phyloP scores from a whole-genome alignment of 306 rosid species.

The Lathyrus tuberosus region DNA sequence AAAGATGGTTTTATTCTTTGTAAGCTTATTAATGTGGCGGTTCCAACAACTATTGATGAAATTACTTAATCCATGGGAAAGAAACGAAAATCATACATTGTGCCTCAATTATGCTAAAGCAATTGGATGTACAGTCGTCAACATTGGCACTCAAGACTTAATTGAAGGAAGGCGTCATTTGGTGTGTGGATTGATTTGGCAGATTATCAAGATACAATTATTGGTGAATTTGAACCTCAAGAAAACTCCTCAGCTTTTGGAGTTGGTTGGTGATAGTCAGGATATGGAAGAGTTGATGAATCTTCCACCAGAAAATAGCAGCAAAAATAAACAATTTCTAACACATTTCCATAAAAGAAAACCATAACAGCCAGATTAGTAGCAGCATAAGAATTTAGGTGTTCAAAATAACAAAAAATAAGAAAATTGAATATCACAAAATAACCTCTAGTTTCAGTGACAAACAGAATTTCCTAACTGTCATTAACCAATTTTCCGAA shows the following conservation, averaged over 20 bases:
- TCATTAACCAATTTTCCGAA: too few relatives aligned
- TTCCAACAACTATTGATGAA: slow-evolving; percentile 92
- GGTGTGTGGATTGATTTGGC: slow-evolving; percentile 89
- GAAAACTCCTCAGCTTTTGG: slow-evolving; percentile 95
- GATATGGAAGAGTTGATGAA: too few relatives aligned
- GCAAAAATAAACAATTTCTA: too few relatives aligned
- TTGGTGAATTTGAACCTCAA: slow-evolving; percentile 91
- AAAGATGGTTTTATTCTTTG: too few relatives aligned
- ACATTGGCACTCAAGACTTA: slow-evolving; percentile 96
- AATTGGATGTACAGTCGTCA: slow-evolving; percentile 96
- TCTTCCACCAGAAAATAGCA: too few relatives aligned
- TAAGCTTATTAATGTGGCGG: slow-evolving; percentile 96
- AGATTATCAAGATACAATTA: slow-evolving; percentile 96
- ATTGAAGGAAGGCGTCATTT: slow-evolving; percentile 99
- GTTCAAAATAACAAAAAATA: too few relatives aligned
- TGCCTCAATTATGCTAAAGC: slow-evolving; percentile 99
- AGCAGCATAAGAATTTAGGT: too few relatives aligned
- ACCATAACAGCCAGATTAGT: too few relatives aligned
- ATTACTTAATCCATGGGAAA: slow-evolving; percentile 96
- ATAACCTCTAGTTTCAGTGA: too few relatives aligned
- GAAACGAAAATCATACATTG: slow-evolving; percentile 95
- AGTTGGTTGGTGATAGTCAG: slow-evolving; percentile 83
- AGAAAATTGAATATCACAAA: too few relatives aligned
- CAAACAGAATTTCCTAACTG: too few relatives aligned
- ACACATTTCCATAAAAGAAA: too few relatives aligned